Evolutionary conservation across 2,329 filamentous ascomycete genomes (phyloP), one percentile per base, ranked within the genome.

Genomic region (Botrytis squamosa): DNA sequence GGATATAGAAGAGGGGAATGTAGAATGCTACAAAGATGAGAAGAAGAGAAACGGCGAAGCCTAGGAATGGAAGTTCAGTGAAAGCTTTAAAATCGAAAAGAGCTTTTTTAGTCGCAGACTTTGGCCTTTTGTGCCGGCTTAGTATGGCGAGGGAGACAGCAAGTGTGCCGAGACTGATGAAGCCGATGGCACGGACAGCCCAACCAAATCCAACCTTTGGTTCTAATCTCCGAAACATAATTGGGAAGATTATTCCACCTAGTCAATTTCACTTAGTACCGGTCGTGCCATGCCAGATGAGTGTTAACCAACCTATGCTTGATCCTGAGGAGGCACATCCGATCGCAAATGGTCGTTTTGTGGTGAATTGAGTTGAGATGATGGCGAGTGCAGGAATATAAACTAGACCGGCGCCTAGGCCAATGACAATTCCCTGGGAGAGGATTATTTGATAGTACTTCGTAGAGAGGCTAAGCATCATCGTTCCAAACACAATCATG

Each of bases 371-470:
- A 79, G 85, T 86, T 64, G 84, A 85, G 0, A 83, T 81, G 6
- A 83, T 79, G 20, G n/a, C 83, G 75, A 52, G 81, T 36, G 59
- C n/a, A 42, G 72, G 44, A 57, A 38, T 64, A 29, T 63, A 66
- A 25, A 73, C 49, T 5, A 36, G 25, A 22, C 57, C 38, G 8
- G 60, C 72, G 6, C 72, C 59, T 6, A 73, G 38, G 14, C 66
- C 86, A 64, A 85, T 77, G 71, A 85, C 86, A 44, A 88, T 74
- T 20, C 87, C 87, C 78, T 89, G 88, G 1, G 86, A 81, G 20
- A 89, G 81, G 49, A 89, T 82, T 49, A 88, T 78, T 76, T 88
- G 85, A 84, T 85, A 88, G 80, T 88, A 88, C 69, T 82, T 3
- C 83, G 85, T 73, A 3, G 72, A 72, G 3, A 78, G 52, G 29